These are phyloP conservation scores for Mycotypha africana DNA, from an alignment of 371 early-diverging fungal genomes.

Conservation along the genomic window DNA sequence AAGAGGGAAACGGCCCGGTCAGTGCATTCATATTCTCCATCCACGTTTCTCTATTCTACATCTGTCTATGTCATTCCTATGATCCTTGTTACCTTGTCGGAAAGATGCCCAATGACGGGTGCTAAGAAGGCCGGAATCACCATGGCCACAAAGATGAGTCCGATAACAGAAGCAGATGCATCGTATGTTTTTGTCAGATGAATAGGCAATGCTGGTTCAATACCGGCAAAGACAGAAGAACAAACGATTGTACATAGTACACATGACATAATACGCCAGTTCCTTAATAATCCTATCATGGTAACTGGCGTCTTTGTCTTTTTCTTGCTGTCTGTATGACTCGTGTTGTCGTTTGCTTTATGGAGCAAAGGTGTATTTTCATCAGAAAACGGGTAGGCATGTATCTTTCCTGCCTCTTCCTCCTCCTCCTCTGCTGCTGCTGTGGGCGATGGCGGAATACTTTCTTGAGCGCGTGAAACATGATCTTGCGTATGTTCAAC, in stretches of 20 bases:
- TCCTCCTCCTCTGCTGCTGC: no score
- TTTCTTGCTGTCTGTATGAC: constrained; percentile 2
- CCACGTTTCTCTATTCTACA: not conserved
- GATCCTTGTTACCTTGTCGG: constrained; percentile 38
- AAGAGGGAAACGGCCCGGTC: no score
- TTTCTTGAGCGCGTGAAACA: no score
- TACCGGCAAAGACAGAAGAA: constrained; percentile 54
- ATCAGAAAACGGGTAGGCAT: no score
- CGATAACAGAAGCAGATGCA: constrained; percentile 47
- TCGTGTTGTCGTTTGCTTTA: constrained; percentile 1
- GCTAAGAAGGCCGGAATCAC: constrained; percentile 60
- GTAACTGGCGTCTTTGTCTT: constrained; percentile 25
- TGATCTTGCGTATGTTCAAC: no score
- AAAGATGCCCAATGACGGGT: constrained; percentile 53
- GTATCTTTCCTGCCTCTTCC: no score
- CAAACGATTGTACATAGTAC: constrained; percentile 50
- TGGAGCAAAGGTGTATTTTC: constrained; percentile 3
- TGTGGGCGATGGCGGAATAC: no score
- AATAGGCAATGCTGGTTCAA: constrained; percentile 63
- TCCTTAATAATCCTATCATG: constrained; percentile 43
- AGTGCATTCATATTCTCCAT: no score
- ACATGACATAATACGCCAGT: constrained; percentile 51
- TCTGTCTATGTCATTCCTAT: not conserved
- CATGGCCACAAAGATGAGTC: constrained; percentile 56
- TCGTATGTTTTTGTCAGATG: constrained; percentile 41